phyloP scores from a whole-genome alignment of 2,329 filamentous ascomycete species.

The Microdochium bolleyi region DNA sequence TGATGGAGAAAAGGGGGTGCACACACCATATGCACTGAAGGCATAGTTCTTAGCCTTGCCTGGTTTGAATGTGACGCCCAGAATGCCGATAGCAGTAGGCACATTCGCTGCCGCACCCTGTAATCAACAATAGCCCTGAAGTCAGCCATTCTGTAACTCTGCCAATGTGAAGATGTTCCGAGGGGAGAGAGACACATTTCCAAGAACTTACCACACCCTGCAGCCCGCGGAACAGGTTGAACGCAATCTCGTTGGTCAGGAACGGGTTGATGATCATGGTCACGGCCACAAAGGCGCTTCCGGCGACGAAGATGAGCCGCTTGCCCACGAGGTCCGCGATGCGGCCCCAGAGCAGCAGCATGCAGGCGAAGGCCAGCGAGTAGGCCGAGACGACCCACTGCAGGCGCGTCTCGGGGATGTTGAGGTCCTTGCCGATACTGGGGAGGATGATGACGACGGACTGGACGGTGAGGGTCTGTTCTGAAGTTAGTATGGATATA shows the following conservation, averaged over 20 bases:
- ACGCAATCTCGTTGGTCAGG: slow-evolving; percentile 57
- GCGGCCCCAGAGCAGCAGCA: slow-evolving; percentile 59
- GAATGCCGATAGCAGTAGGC: slow-evolving; percentile 62
- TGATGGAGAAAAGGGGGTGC: neutral
- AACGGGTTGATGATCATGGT: slow-evolving; percentile 56
- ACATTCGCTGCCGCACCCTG: slow-evolving; percentile 61
- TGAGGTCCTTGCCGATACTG: slow-evolving; percentile 47
- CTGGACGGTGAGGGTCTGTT: slow-evolving; percentile 47
- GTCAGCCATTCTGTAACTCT: neutral
- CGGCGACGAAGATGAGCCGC: slow-evolving; percentile 55
- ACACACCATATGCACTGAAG: slow-evolving; percentile 52
- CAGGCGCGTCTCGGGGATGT: slow-evolving; percentile 48
- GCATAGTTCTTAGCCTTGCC: slow-evolving; percentile 65
- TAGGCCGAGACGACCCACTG: slow-evolving; percentile 64
- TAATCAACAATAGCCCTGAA: neutral
- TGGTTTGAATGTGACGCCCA: slow-evolving; percentile 59
- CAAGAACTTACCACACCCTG: slow-evolving; percentile 46
- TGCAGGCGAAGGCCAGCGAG: slow-evolving; percentile 58
- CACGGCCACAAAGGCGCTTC: slow-evolving; percentile 54
- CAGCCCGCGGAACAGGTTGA: slow-evolving; percentile 58
- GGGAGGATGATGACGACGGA: slow-evolving; percentile 55
- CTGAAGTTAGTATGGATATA: neutral
- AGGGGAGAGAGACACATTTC: too few species aligned
- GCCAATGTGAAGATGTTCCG: too few species aligned
- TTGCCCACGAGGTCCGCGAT: slow-evolving; percentile 62